Base-by-base conservation (phyloP, 352 stramenopile genomes). In the Globisporangium paddicum region DNA sequence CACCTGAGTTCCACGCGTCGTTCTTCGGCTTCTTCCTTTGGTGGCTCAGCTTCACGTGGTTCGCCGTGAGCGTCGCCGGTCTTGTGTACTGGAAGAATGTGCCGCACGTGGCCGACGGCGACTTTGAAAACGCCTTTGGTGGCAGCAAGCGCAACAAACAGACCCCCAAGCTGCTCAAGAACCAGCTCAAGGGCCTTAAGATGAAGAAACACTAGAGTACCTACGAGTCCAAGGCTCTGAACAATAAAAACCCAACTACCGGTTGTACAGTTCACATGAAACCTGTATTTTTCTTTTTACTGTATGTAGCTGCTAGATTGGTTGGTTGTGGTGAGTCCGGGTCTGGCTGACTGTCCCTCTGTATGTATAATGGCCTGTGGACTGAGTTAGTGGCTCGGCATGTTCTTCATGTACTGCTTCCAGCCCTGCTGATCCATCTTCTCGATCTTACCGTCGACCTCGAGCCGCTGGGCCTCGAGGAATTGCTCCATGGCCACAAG, bases 361-460 rank as follows among this genome's bases (percentile, higher is more conserved):
- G 45, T 51, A 21, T 23, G 14, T 34, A n/a, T n/a, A n/a, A 34
- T 50, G 21, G 13, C 18, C 45, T n/a, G 28, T 16, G 25, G 6
- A 41, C 34, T 66, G 53, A 34, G 1, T 45, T 75, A 79, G 63
- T 73, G 65, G 48, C 66, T 71, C 59, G 82, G 75, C 73, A 89
- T 86, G 58, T 71, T 71, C 45, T 71, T 63, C 16, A 98, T 80
- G 71, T 98, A 99, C 54, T 79, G 72, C 65, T 97, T 91, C 84
- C 86, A 97, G 42, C 96, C 96, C 16, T 89, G 49, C 28, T 87
- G 71, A 21, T 84, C 73, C 70, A 99, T 86, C 26, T 64, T 81
- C 28, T 91, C 76, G 56, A 97, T 98, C 77, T 97, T 98, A 23
- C 66, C 83, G 63, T 98, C 81, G 18, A 99, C 97, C 56, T 97